phyloP scores from a whole-genome alignment of 495 filamentous ascomycete species.

The Choiromyces venosus region DNA sequence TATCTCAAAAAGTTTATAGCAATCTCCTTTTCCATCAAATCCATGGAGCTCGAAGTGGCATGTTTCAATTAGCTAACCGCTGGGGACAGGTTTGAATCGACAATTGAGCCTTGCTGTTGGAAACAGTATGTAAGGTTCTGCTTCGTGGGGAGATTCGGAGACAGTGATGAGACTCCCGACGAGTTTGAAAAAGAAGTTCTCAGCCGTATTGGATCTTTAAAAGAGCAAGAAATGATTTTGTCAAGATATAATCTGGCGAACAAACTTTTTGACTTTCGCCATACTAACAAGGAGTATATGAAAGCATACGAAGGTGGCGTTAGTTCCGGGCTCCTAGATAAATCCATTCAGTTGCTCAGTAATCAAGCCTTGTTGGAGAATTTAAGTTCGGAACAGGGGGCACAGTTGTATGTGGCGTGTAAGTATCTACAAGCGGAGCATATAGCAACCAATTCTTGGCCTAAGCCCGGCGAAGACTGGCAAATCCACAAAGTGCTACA shows the following conservation, averaged over 20 bases:
- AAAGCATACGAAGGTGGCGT: slow-evolving; percentile 19
- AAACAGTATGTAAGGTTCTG: slow-evolving; percentile 17
- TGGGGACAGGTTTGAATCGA: neutral
- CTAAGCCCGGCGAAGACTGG: neutral
- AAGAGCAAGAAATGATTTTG: slow-evolving; percentile 9
- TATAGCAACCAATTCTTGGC: neutral
- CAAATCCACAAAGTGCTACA: neutral
- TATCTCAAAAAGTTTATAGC: slow-evolving; percentile 13
- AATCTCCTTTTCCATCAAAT: neutral
- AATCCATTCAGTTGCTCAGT: slow-evolving; percentile 10
- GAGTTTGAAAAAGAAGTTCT: neutral
- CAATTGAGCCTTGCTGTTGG: slow-evolving; percentile 12
- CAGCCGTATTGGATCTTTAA: slow-evolving; percentile 1
- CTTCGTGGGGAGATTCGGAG: slow-evolving; percentile 3
- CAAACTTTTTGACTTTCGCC: slow-evolving; percentile 9
- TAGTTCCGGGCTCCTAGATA: slow-evolving; percentile 6
- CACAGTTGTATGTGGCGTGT: neutral
- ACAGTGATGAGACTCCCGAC: neutral
- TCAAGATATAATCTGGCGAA: slow-evolving; percentile 22
- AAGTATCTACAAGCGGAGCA: slow-evolving; percentile 11
- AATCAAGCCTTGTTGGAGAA: neutral
- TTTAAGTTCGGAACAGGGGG: neutral
- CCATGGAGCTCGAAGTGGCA: neutral
- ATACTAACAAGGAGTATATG: neutral
- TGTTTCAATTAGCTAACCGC: neutral